Percentiles rank a stretch among this genome's conserved stretches.
These are phyloP conservation scores for Leucogyrophana mollusca DNA, from an alignment of 768 basidiomycete genomes.

Conservation along the genomic window DNA sequence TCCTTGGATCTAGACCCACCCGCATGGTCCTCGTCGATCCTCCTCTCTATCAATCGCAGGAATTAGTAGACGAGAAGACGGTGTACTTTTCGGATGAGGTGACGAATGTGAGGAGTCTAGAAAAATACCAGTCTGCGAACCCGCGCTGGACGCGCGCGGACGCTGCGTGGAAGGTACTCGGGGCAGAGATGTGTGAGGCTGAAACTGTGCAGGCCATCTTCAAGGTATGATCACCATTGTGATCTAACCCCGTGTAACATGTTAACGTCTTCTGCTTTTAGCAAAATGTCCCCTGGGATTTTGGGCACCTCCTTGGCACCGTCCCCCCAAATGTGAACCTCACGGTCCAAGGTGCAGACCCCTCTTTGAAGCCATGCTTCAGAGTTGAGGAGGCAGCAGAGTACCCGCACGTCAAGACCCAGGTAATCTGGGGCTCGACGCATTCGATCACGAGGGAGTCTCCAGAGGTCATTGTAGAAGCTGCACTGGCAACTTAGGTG, in stretches of 20 bases:
- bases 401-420: neutral
- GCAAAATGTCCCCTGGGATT: slow-evolving; percentile 4
- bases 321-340: slow-evolving; percentile 2
- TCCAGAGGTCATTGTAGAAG: slow-evolving; percentile 3
- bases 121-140: slow-evolving; percentile 5
- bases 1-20: neutral
- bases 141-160: slow-evolving; percentile 17
- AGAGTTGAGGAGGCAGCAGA: neutral
- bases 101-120: slow-evolving; percentile 4
- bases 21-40: neutral
- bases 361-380: neutral
- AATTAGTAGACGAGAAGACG: slow-evolving; percentile 2
- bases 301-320: neutral
- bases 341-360: slow-evolving; percentile 2
- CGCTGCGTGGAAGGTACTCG: slow-evolving; percentile 11
- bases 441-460: slow-evolving; percentile 1
- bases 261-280: neutral
- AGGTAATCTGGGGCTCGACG: neutral
- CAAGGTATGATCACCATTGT: neutral
- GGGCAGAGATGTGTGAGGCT: slow-evolving; percentile 7
- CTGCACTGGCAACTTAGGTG: neutral
- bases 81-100: neutral
- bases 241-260: neutral
- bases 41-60: neutral
- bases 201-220: slow-evolving; percentile 5